Evolutionary conservation across 2,329 filamentous ascomycete genomes (phyloP).

Genomic region (Verticillium tricorpus): DNA sequence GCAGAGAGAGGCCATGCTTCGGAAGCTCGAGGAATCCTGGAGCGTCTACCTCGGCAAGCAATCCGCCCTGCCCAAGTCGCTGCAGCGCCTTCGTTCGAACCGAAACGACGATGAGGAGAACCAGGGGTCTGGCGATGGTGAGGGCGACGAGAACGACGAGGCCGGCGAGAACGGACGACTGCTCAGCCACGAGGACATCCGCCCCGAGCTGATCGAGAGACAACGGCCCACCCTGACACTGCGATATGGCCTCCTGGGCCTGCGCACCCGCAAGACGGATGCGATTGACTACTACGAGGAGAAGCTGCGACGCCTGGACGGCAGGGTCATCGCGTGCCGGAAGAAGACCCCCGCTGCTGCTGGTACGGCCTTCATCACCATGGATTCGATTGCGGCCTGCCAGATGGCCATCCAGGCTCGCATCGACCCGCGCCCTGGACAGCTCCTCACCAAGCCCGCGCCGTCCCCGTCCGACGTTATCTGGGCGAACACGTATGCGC

Average conservation of each 20-base stretch:
- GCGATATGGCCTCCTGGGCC: conserved; percentile 71
- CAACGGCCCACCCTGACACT: conserved; percentile 65
- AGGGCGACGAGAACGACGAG: conserved; percentile 35
- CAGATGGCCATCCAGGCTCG: conserved; percentile 97
- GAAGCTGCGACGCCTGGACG: conserved; percentile 73
- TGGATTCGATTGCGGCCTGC: conserved; percentile 88
- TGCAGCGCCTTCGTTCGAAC: conserved; percentile 10
- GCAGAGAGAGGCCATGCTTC: conserved; percentile 59
- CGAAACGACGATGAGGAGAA: conserved; percentile 17
- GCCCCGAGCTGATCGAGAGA: conserved; percentile 29
- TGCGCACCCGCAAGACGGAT: conserved; percentile 72
- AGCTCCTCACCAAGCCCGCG: conserved; percentile 78
- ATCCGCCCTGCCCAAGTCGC: conserved; percentile 34
- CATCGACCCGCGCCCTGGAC: conserved; percentile 83
- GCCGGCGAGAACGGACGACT: conserved; percentile 56
- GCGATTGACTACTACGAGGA: conserved; percentile 95
- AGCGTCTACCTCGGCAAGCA: conserved; percentile 65
- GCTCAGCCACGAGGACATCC: conserved; percentile 32
- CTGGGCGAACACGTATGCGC: conserved; percentile 88
- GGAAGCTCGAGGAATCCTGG: conserved; percentile 79
- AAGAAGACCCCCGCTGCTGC: conserved; percentile 73
- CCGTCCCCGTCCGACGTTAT: conserved; percentile 90
- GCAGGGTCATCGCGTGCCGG: conserved; percentile 65
- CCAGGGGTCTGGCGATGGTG: conserved; percentile 18
- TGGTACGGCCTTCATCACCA: conserved; percentile 89